Base-by-base conservation (phyloP, 2,329 filamentous ascomycete species). In the Botryosphaeria dothidea region DNA sequence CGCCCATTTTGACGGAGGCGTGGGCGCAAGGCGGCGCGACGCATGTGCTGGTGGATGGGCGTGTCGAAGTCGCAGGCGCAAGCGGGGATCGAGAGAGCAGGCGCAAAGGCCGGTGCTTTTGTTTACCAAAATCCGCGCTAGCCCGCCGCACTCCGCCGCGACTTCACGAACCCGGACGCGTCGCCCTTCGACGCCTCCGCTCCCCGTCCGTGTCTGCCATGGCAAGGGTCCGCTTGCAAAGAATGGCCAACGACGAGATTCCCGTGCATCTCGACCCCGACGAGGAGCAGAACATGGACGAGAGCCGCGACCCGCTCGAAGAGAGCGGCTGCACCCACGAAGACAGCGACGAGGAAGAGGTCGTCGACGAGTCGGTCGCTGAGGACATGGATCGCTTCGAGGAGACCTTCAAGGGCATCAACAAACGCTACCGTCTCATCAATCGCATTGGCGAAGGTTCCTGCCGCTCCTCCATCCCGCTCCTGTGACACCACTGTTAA, bases 391-490 rank as follows among this genome's bases (percentile, higher is more conserved):
- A 88, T 61, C 92, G 89, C 70, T 87, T 99, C 65, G 89, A 94
- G 71, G 84, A 88, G 62, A 90, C 88, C 36, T 97, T 98, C 75
- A 89, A 89, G 41, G 92, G 91, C 60, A 96, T 98, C 76, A 90
- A 86, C 69, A 85, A 92, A 71, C 88, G 90, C 65, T 99, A 94
- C 79, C 89, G 93, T 62, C 81, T 99, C 63, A 95, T 99, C 75
- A 97, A 97, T 79, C 90, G 94, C 68, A 99, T 99, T 73, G 95
- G 95, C 73, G 95, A 99, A 86, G 95, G 93, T 93, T 79, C 41
- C 51, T 31, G 34, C 46, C 23, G 45, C 41, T 36, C 9, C 27
- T 9, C 8, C 48, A 48, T 15, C 41, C 19, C n/a, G 63, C 11
- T 23, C 31, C n/a, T 52, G 21, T 11, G 13, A 27, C 54, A 27